phyloP scores from a whole-genome alignment of 345 rosid genomes.

The Dovyalis caffra region DNA sequence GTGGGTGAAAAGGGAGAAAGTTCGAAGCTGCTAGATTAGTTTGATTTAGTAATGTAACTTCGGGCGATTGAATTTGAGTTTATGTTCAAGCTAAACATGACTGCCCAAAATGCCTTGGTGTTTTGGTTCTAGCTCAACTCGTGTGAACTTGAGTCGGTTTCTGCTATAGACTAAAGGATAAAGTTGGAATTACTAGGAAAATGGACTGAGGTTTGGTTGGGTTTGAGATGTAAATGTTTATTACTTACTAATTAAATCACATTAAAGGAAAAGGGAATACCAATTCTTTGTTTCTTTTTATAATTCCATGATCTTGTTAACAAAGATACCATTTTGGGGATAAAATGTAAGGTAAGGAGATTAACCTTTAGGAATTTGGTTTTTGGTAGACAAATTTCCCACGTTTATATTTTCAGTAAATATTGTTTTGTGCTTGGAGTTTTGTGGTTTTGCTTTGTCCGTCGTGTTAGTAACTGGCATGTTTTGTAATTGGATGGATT shows the following conservation, averaged over 20 bases:
- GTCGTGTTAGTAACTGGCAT: background rate
- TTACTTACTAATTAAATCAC: background rate
- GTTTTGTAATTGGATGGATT: slow-evolving; percentile 18
- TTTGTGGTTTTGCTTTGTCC: background rate
- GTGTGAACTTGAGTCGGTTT: background rate
- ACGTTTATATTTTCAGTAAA: background rate
- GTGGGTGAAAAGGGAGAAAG: background rate
- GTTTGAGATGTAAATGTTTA: background rate
- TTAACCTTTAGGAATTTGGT: background rate
- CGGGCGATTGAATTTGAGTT: background rate
- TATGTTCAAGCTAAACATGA: background rate
- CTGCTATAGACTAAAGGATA: background rate
- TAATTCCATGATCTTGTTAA: background rate
- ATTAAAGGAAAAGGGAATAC: background rate
- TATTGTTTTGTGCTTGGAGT: background rate
- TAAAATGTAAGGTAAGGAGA: background rate
- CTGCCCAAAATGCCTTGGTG: background rate
- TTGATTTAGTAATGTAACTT: background rate
- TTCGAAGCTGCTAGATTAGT: background rate
- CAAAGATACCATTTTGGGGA: background rate
- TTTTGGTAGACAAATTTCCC: background rate
- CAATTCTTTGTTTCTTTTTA: background rate
- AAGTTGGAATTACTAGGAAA: background rate
- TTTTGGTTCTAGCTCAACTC: background rate
- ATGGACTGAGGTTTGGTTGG: background rate